Evolutionary conservation across 1,139 yeast genomes (phyloP).

Genomic region (Saccharomyces hybrid): DNA sequence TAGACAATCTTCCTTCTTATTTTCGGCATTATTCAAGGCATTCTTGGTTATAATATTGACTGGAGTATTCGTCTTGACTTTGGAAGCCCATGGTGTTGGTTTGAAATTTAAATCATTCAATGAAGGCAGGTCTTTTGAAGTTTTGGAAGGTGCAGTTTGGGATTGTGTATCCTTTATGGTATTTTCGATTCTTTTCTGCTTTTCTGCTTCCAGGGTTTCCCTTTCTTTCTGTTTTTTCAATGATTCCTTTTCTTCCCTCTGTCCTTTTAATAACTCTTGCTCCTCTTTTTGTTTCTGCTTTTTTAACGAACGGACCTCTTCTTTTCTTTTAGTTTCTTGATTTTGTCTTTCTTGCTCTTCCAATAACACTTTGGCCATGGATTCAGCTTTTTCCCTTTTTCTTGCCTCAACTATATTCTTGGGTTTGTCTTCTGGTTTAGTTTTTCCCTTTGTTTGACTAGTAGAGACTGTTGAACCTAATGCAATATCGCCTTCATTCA

Average conservation of each 20-base stretch:
- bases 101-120: slow-evolving; percentile 26
- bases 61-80: slow-evolving; percentile 25
- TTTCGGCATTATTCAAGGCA: slow-evolving; percentile 17
- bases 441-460: neutral
- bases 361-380: neutral
- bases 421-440: neutral
- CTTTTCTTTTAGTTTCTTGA: neutral
- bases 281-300: slow-evolving; percentile 18
- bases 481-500: slow-evolving; percentile 9
- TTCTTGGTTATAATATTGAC: slow-evolving; percentile 12
- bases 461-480: neutral
- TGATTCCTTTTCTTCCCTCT: slow-evolving; percentile 6
- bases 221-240: slow-evolving; percentile 7
- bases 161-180: slow-evolving; percentile 7
- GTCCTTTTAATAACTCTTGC: slow-evolving; percentile 11
- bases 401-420: neutral
- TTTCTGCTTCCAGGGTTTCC: slow-evolving; percentile 8
- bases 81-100: slow-evolving; percentile 38
- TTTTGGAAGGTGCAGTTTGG: neutral
- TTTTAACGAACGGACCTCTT: slow-evolving; percentile 9
- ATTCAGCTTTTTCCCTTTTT: neutral
- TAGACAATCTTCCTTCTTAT: slow-evolving; percentile 12
- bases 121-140: slow-evolving; percentile 11
- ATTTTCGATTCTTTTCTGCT: slow-evolving; percentile 5
- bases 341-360: slow-evolving; percentile 1